Evolutionary conservation across 139 green algal genomes (phyloP), one percentile per base, ranked within the genome.

Genomic region (Picochlorum sp.): DNA sequence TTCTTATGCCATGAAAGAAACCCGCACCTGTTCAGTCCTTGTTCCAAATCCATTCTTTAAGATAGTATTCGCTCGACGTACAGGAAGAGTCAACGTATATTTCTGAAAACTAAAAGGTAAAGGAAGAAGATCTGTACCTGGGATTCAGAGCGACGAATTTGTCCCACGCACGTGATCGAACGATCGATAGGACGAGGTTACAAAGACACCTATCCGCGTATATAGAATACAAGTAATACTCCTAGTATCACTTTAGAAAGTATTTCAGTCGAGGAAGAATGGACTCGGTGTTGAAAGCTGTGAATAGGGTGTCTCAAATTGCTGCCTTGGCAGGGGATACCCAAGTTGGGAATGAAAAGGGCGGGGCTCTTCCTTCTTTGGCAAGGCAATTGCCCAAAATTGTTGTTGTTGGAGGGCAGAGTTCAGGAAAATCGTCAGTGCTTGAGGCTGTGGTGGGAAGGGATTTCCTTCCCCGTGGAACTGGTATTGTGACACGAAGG

Each of bases 381-480:
- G 94, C 85, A 72, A 82, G 91, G 50, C 80, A 89, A 71, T 81
- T 97, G 2, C 84, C 87, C 8, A 90, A 80, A 28, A 95, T 97
- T 41, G 89, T 95, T 2, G 90, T 96, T 30, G 78, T 97, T 26
- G 90, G 90, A 61, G 90, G 90, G 8, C 86, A 97, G 85, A 92
- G 82, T 56, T 95, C 86, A 14, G 92, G 92, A 49, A 98, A 98
- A 75, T 91, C 79, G 46, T 93, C 83, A 0, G 92, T 98, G 73
- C 79, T 98, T 38, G 92, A 98, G 74, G 89, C 88, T 30, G 88
- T 98, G 8, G 91, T 98, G 18, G 92, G 92, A 14, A 80, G 83
- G 6, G 90, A 95, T 56, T 97, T 97, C 66, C 71, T 98, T 64
- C 92, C 92, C 0, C 84, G 92, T 57, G 89, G 87, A 16, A 92